These are phyloP conservation scores for Cenchrus purpureus DNA, from an alignment of 176 grass and related monocot species.

Conservation along the genomic window DNA sequence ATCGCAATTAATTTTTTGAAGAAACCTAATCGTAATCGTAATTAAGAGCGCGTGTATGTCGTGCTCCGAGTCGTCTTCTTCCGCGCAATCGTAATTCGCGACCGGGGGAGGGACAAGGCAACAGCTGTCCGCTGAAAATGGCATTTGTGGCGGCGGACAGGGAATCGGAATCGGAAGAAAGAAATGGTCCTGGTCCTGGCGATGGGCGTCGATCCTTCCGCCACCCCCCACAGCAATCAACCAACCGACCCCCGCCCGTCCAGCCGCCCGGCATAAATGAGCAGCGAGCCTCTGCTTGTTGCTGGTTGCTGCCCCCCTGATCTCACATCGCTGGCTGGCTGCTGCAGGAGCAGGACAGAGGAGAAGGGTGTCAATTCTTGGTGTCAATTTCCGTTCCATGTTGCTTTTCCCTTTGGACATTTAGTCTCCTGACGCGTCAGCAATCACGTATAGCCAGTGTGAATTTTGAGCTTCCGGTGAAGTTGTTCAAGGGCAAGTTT, in stretches of 20 bases:
- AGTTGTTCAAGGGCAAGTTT: no score
- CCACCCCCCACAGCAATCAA: no score
- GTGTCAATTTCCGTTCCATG: neutral
- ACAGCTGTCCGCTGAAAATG: conserved; percentile 28
- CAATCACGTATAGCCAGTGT: neutral
- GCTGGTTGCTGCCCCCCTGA: neutral
- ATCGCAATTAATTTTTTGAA: neutral
- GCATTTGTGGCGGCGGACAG: conserved; percentile 13
- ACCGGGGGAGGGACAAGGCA: neutral
- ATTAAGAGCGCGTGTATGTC: conserved; percentile 2
- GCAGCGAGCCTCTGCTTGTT: neutral
- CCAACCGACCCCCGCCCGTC: neutral
- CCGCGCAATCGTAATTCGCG: neutral
- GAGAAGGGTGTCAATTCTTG: neutral
- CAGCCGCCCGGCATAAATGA: conserved; percentile 22
- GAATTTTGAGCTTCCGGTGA: no score
- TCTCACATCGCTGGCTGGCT: neutral
- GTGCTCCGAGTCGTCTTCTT: neutral
- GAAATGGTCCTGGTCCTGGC: conserved; percentile 24
- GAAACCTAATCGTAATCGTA: neutral
- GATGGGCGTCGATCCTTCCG: neutral
- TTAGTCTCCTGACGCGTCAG: neutral
- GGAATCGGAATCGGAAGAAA: neutral
- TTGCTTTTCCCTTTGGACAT: neutral
- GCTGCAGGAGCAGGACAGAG: neutral